Evolutionary conservation across 2,329 filamentous ascomycete species (phyloP), one percentile per base, ranked within the genome.

Genomic region (Aaosphaeria arxii): DNA sequence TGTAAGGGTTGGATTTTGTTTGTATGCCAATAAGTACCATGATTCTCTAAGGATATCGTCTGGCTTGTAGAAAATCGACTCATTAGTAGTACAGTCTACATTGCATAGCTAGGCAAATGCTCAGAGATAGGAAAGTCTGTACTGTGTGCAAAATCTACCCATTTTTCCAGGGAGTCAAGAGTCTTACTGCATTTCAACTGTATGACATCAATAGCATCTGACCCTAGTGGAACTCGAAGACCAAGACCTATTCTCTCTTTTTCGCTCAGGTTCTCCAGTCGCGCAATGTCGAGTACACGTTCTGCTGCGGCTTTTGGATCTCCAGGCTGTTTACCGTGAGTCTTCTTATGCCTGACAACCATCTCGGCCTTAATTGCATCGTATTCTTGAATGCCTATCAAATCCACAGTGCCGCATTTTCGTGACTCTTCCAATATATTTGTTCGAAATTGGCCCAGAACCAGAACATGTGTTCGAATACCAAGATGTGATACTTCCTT

Each of bases 381-480:
- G 11, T 61, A 61, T 6, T 49, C 51, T 11, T n/a, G 24, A 11
- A 40, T 40, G 7, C 9, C 17, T 9, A 17, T 28, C 7, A 17
- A 28, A 9, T 44, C 44, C 49, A 66, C 51, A 24, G 24, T 40
- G 9, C 17, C 17, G 3, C 17, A 7, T 24, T 40, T 40, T 11
- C 24, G 9, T 7, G 46, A 4, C 70, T 39, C 7, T 59, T 57
- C 0, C 67, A 72, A 6, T 11, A 40, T 40, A n/a, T 9, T 17
- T 40, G 39, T 40, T 24, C 69, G 64, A 57, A 69, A 71, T 40
- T 53, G 49, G 4, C 72, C 72, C 0, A 68, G 71, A 47, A 73
- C 68, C 33, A 76, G 51, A 5, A 71, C 57, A 36, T 60, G 55
- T 40, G 64, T 57, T 24, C 54, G 55, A 51, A 74, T 70, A 5